Evolutionary conservation across 2,329 filamentous ascomycete species (phyloP), one percentile per base, ranked within the genome.

Genomic region (Calonectria hongkongensis): DNA sequence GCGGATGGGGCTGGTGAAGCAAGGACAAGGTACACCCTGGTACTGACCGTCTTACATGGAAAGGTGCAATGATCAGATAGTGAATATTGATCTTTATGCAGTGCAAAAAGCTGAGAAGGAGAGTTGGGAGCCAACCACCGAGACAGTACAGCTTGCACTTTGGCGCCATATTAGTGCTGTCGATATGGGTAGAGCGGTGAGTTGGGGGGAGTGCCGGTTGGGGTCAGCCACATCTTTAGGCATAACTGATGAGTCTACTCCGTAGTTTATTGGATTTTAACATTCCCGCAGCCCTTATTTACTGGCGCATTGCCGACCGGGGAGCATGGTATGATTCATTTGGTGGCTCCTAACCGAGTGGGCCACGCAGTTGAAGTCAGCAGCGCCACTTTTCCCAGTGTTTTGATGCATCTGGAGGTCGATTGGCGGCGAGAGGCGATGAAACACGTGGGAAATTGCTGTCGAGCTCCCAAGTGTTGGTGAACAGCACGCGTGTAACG

Each of bases 21-120:
- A 58, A 25, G 54, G 54, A 39, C 30, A 58, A 39, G 54, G 30
- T 12, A n/a, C 54, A 27, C 51, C 68, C 60, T 70, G 68, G 39
- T 9, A 58, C 8, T n/a, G 21, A 25, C 30, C 33, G 30, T 58
- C 54, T 58, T 58, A 39, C 54, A 58, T n/a, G 28, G 6, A 58
- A 33, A 58, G 6, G 54, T 58, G 13, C 54, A 30, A 56, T 39
- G 10, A n/a, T 25, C 36, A 21, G 33, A n/a, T 30, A 25, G 54
- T 25, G 30, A 21, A 25, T 16, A 58, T 58, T 58, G 4, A 58
- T 39, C 30, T 58, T 54, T 39, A 58, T 58, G 54, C 54, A 21
- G 54, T 10, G 39, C n/a, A 39, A 39, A 39, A 39, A 54, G 27
- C 7, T 27, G 50, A 39, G 33, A n/a, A 39, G 15, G 50, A 33